Evolutionary conservation across 2,329 filamentous ascomycete species (phyloP).

Genomic region (Trichophyton benhamiae): DNA sequence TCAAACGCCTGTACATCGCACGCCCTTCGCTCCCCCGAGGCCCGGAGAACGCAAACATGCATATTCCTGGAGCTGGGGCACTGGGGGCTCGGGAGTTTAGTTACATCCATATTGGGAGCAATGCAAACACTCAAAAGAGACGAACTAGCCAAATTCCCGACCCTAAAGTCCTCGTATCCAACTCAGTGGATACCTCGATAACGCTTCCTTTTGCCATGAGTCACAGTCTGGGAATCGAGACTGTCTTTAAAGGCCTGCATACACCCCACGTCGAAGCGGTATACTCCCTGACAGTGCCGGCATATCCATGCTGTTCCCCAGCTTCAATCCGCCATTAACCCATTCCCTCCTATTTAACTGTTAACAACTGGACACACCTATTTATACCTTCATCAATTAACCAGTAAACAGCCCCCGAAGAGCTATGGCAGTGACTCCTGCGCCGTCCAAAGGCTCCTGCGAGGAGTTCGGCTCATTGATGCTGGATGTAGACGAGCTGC

Average conservation of each 20-base stretch:
- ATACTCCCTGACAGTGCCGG: background rate
- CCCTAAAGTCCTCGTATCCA: background rate
- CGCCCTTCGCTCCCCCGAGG: background rate
- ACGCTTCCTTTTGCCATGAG: background rate
- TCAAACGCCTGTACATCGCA: background rate
- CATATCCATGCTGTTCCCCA: background rate
- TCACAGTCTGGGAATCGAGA: background rate
- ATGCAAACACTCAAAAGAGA: background rate
- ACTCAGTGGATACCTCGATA: background rate
- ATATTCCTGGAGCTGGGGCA: background rate
- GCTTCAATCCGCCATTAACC: too few relatives aligned
- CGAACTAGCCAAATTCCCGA: background rate
- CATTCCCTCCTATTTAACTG: too few relatives aligned
- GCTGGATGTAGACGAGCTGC: slow-evolving; percentile 7
- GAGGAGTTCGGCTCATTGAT: slow-evolving; percentile 7
- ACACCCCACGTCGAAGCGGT: background rate
- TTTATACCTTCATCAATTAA: background rate
- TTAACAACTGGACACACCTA: too few relatives aligned
- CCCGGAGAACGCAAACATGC: background rate
- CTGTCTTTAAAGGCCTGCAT: background rate
- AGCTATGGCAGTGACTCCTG: background rate
- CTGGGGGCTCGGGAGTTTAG: background rate
- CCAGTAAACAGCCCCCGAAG: background rate
- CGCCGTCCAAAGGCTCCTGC: background rate
- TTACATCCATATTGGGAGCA: background rate